These are phyloP conservation scores for Sugiyamaella americana DNA, from an alignment of 805 yeast species.

Conservation along the genomic window DNA sequence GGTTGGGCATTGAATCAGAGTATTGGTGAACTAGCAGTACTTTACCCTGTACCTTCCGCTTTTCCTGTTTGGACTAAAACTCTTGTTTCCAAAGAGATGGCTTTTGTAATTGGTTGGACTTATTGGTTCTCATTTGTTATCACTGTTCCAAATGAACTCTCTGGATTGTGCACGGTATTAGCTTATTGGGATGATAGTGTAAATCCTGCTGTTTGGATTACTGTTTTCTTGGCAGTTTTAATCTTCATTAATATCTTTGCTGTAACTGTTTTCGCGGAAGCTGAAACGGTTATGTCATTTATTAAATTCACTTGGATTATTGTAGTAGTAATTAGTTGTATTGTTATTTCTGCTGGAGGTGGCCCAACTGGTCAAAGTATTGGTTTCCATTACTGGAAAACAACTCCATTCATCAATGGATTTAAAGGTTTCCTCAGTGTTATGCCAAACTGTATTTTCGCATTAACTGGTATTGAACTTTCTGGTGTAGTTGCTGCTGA, in stretches of 20 bases:
- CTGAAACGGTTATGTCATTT: constrained; percentile 37
- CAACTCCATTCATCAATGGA: constrained; percentile 50
- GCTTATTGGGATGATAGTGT: constrained; percentile 77
- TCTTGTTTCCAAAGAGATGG: constrained; percentile 68
- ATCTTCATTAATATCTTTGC: constrained; percentile 62
- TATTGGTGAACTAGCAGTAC: constrained; percentile 73
- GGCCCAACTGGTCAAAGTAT: constrained; percentile 2
- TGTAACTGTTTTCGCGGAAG: constrained; percentile 69
- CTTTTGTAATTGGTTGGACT: constrained; percentile 71
- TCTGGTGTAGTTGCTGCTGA: constrained; percentile 82
- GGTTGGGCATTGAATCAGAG: constrained; percentile 59
- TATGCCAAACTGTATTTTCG: constrained; percentile 62
- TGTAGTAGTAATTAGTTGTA: constrained; percentile 3
- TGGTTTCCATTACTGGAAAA: constrained; percentile 24
- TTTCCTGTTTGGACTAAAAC: constrained; percentile 67
- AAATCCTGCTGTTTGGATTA: constrained; percentile 62
- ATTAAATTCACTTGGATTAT: constrained; percentile 8
- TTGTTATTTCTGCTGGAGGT: constrained; percentile 8
- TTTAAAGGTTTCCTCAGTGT: constrained; percentile 69
- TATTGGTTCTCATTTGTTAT: constrained; percentile 70
- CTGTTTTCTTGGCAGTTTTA: constrained; percentile 58
- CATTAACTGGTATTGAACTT: constrained; percentile 81
- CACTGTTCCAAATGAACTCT: constrained; percentile 74
- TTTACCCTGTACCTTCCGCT: constrained; percentile 69
- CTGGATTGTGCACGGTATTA: constrained; percentile 67